Percentiles rank a stretch among this genome's conserved stretches.
Conservation (phyloP, 2,329 filamentous ascomycete species). For the Amauroascus verrucosus region DNA sequence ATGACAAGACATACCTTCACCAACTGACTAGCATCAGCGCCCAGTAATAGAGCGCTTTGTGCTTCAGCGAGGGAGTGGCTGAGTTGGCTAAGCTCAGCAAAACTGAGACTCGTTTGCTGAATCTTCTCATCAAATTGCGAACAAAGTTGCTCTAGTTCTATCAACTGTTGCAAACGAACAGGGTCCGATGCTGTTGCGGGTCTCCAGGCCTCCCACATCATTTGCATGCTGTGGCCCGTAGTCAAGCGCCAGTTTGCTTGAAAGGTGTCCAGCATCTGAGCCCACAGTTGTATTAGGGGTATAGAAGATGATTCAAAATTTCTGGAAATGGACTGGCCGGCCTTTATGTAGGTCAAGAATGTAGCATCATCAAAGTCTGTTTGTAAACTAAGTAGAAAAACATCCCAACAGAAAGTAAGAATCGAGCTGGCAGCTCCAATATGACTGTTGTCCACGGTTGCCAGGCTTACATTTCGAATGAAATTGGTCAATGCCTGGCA, state of each 20-base stretch:
- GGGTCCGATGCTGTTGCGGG: conserved; percentile 43
- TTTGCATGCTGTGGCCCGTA: conserved; percentile 70
- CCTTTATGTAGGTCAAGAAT: conserved; percentile 45
- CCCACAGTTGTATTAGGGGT: conserved; percentile 24
- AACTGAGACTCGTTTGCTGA: conserved; percentile 28
- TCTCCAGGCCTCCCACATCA: conserved; percentile 62
- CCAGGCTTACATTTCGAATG: conserved; percentile 20
- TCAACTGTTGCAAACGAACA: conserved; percentile 26
- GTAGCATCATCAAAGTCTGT: conserved; percentile 42
- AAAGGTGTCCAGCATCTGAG: conserved; percentile 45
- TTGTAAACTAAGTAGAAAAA: conserved; percentile 36
- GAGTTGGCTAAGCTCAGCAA: conserved; percentile 29
- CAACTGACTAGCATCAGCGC: conserved; percentile 29
- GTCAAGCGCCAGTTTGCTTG: conserved; percentile 59
- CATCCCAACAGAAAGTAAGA: conserved; percentile 40
- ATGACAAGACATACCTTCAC: conserved; percentile 21
- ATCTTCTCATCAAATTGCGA: conserved; percentile 30
- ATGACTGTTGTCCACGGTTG: conserved; percentile 20
- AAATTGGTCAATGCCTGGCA: conserved; percentile 29
- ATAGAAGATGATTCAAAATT: conserved; percentile 25
- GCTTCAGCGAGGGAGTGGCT: conserved; percentile 32
- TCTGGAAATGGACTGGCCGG: conserved; percentile 28
- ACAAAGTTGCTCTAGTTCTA: conserved; percentile 30
- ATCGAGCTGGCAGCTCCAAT: conserved; percentile 26
- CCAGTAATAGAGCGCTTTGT: conserved; percentile 29